Evolutionary conservation across 192 early-diverging fungal species (phyloP).

Genomic region (Podila verticillata): DNA sequence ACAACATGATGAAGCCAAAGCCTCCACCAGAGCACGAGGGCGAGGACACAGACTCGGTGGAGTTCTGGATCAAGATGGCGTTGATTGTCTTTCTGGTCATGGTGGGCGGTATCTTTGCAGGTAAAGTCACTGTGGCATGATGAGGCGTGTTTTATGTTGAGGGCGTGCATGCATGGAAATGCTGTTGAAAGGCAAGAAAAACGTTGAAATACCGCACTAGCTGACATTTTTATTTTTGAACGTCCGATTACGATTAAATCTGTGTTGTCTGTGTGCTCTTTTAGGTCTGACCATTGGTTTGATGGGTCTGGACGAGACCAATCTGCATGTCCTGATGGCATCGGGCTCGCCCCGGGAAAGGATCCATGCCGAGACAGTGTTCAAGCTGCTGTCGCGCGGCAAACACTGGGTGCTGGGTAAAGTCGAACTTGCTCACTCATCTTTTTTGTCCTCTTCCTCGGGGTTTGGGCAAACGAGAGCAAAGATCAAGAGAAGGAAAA

Average conservation of each 20-base stretch:
- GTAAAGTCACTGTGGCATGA: slow-evolving; percentile 20
- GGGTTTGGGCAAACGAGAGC: not conserved
- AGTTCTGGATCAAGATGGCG: slow-evolving; percentile 58
- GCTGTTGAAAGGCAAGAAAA: too few species aligned
- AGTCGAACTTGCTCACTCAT: slow-evolving; percentile 53
- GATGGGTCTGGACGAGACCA: slow-evolving; percentile 86
- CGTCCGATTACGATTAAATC: not conserved
- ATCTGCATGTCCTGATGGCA: slow-evolving; percentile 79
- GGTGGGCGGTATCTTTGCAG: slow-evolving; percentile 80
- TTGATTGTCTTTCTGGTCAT: slow-evolving; percentile 73
- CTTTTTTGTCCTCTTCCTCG: not conserved
- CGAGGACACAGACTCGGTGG: slow-evolving; percentile 11
- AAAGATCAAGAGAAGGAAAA: slow-evolving; percentile 1
- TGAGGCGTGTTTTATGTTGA: too few species aligned
- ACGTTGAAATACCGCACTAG: too few species aligned
- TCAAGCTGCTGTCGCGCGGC: slow-evolving; percentile 55
- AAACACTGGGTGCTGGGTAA: slow-evolving; percentile 92
- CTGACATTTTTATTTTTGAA: too few species aligned
- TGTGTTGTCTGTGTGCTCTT: slow-evolving; percentile 17
- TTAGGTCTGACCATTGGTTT: slow-evolving; percentile 63
- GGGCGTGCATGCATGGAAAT: too few species aligned
- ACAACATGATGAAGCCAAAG: slow-evolving; percentile 1
- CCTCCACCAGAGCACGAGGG: slow-evolving; percentile 7
- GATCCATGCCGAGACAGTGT: slow-evolving; percentile 68
- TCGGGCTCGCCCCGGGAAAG: slow-evolving; percentile 76